Base-by-base conservation (phyloP, 2,329 filamentous ascomycete species). In the Alternaria ventricosa region DNA sequence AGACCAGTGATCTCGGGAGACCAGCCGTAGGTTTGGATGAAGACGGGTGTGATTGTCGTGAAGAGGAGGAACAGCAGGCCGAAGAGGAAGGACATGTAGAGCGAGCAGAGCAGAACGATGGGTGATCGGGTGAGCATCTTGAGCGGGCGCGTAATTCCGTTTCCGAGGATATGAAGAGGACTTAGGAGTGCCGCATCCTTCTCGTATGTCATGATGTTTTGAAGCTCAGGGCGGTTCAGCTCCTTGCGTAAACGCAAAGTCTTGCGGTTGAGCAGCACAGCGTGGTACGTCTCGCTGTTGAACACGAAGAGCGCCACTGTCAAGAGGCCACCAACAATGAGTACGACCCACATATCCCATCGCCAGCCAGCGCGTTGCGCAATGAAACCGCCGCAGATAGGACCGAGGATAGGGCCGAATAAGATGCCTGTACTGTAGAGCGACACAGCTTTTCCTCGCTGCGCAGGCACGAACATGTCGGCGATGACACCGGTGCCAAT, bases 221-320 rank as follows among this genome's bases (percentile, higher is more conserved):
- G 84, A 30, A 84, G 79, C 43, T 84, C 82, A 5, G 81, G 81
- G 3, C 86, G 80, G 8, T 77, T 70, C 30, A 80, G 70, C 10
- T 85, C 82, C 61, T 82, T 84, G 10, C 80, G 74, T 8, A 79
- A 65, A 36, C 84, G 84, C 0, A 85, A 87, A 0, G 92, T 81
- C 90, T 80, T 80, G 72, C 91, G 91, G 36, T 82, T 75, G 9
- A 87, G 73, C 2, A 88, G 72, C 5, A 82, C 71, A 0, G 81
- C 78, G 4, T 80, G 81, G 69, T 86, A 86, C 0, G 84, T 85
- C 66, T 87, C 85, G 12, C 74, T 71, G 68, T 82, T 74, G 63
- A 82, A 75, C 44, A 83, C 57, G 55, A 84, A 66, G 5, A 80
- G 71, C 7, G 74, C 70, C 18, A 30, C 33, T 2, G 74, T 75